Base-by-base conservation (phyloP, 2,329 filamentous ascomycete species). In the Scedosporium dehoogii region DNA sequence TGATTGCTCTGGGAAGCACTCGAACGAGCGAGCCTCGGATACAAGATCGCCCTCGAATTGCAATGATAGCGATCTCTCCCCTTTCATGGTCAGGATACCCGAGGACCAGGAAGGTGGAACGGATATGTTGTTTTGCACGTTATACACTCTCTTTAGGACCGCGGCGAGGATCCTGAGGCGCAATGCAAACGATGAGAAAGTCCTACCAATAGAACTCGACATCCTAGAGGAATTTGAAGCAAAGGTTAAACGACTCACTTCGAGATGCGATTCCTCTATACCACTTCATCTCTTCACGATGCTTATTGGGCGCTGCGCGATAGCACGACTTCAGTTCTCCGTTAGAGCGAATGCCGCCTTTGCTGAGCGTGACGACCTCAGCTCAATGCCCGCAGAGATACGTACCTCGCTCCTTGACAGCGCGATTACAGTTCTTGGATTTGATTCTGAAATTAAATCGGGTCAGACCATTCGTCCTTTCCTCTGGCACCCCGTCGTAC, bases 21-120 rank as follows among this genome's bases (percentile, higher is more conserved):
- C n/a, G 1, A 6, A 9, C 5, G 48, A 57, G 6, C 48, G 21
- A 25, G 14, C 12, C 9, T 42, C 33, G 10, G 18, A 12, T 10
- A 57, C 60, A 6, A 23, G 46, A 25, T n/a, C 33, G 4, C 48
- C 60, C 6, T 57, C 38, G 4, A 61, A 44, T 38, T 57, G 29
- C 60, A 61, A 61, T 18, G 60, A 61, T 16, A 57, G 60, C 60
- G 60, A 61, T 33, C 25, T 61, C 12, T 61, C 18, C 6, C 60
- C 60, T 9, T 56, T 51, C 18, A 61, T 57, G 60, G 38, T 38
- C 10, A 33, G 53, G 10, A 48, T 57, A 10, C 60, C 60, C 6
- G 48, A 38, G 10, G 48, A 25, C 5, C 27, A 18, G 3, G 53
- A 56, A 29, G 46, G 60, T 9, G 60, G 48, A 23, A 61, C 60